Evolutionary conservation across 176 grass and related monocot species (phyloP), one percentile per base, ranked within the genome.

Genomic region (Cenchrus fungigraminus): DNA sequence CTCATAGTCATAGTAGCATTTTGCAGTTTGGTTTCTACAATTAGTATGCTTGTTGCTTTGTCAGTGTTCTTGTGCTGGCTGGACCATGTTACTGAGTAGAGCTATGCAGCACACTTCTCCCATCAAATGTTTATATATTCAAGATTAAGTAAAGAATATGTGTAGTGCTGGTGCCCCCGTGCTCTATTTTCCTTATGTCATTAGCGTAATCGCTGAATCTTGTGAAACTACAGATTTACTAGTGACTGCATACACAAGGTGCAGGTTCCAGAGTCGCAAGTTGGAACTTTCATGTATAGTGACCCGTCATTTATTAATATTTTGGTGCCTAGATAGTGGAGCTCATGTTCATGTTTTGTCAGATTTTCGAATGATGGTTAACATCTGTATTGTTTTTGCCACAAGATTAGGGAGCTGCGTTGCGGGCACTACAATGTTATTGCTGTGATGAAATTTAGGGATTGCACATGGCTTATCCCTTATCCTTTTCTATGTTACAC

Each of bases 401-500:
- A 12, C 40, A 74, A 66, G 19, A 80, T 11, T 1, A 20, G 6
- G 70, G 14, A 63, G 4, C 69, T 40, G 34, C 37, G 4, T 3
- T 12, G 7, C 6, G 0, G 73, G n/a, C 8, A 11, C 1, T 25
- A 9, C 12, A 37, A 13, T 8, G 6, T 3, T 44, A 14, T 4
- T 53, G 51, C 1, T 19, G 15, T 82, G 4, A 34, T 1, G 12
- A 65, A 10, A 10, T 72, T 44, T 63, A 54, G 59, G 40, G 75
- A 53, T 71, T 58, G 13, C 8, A 74, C 0, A 73, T 42, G 9
- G 78, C 74, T 79, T 87, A 79, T 53, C 56, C 56, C 2, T 46
- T 79, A 2, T 73, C 72, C 9, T 76, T 58, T 56, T 15, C 45
- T 9, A 31, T 58, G 42, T 78, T 79, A 16, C 60, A 65, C 83